Evolutionary conservation across 176 grass and related monocot species (phyloP).

Genomic region (maize (Zea mays)): DNA sequence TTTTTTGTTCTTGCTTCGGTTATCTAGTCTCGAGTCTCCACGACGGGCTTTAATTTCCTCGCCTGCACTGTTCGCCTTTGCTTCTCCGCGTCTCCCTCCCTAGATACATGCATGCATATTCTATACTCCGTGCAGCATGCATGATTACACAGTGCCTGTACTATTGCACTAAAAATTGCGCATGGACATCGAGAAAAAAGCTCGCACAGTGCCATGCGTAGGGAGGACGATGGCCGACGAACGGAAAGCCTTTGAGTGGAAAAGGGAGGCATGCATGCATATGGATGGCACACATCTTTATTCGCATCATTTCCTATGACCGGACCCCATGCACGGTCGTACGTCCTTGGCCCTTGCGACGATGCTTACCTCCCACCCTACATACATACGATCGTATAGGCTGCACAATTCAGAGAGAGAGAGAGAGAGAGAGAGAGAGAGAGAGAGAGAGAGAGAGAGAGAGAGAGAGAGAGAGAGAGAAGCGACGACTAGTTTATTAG

Average conservation of each 20-base stretch:
- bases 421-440: too few species aligned
- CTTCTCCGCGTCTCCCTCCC: background rate
- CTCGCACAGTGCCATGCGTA: slow-evolving; percentile 46
- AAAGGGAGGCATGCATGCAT: slow-evolving; percentile 22
- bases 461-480: background rate
- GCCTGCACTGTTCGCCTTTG: background rate
- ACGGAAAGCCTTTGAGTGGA: slow-evolving; percentile 22
- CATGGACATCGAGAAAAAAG: slow-evolving; percentile 39
- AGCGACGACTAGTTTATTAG: background rate
- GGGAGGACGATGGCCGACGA: slow-evolving; percentile 25
- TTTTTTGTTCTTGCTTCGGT: background rate
- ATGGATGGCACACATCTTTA: slow-evolving; percentile 18
- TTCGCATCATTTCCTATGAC: slow-evolving; percentile 34
- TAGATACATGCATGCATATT: background rate
- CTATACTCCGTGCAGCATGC: background rate
- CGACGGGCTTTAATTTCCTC: too few species aligned
- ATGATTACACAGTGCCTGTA: background rate
- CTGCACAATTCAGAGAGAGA: background rate
- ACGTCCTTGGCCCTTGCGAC: background rate
- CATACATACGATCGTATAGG: background rate
- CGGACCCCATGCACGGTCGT: background rate
- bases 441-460: background rate
- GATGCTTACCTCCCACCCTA: background rate
- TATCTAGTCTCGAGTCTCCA: background rate
- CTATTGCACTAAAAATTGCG: background rate